Evolutionary conservation across 805 yeast genomes (phyloP).

Genomic region (Metschnikowia kunwiensis): DNA sequence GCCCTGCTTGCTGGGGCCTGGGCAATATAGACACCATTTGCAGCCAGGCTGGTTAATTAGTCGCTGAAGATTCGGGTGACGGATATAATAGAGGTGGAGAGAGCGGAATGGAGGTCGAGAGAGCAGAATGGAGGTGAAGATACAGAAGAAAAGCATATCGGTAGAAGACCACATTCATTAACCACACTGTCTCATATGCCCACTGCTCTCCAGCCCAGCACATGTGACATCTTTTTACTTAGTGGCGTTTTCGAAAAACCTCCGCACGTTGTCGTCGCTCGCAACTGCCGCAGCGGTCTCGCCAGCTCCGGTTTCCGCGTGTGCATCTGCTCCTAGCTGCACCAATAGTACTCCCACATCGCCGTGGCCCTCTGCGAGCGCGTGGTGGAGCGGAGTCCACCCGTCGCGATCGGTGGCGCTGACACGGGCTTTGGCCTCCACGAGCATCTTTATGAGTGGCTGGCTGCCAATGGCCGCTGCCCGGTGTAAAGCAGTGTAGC

Average conservation of each 20-base stretch:
- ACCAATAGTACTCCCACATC: conserved; percentile 66
- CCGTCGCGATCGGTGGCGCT: conserved; percentile 69
- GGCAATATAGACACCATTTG: too few relatives aligned
- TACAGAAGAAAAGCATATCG: background rate
- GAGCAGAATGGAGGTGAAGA: too few relatives aligned
- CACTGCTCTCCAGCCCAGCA: background rate
- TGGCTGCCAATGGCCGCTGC: conserved; percentile 77
- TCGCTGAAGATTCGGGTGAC: too few relatives aligned
- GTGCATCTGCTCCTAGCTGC: conserved; percentile 64
- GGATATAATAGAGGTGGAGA: too few relatives aligned
- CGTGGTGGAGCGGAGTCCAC: conserved; percentile 88
- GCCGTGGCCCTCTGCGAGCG: conserved; percentile 84
- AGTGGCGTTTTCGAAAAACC: conserved; percentile 7
- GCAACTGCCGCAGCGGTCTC: conserved; percentile 38
- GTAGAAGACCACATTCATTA: too few relatives aligned
- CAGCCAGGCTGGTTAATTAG: too few relatives aligned
- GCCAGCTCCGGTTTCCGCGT: conserved; percentile 48
- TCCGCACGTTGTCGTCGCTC: conserved; percentile 32
- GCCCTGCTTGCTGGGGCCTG: conserved; percentile 10
- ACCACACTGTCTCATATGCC: too few relatives aligned
- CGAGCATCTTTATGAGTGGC: conserved; percentile 53
- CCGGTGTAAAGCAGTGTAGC: conserved; percentile 69
- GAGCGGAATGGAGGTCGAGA: too few relatives aligned
- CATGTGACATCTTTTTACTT: background rate
- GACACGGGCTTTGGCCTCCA: conserved; percentile 54